phyloP scores from a whole-genome alignment of 768 basidiomycete species.

The Scleroderma citrinum region DNA sequence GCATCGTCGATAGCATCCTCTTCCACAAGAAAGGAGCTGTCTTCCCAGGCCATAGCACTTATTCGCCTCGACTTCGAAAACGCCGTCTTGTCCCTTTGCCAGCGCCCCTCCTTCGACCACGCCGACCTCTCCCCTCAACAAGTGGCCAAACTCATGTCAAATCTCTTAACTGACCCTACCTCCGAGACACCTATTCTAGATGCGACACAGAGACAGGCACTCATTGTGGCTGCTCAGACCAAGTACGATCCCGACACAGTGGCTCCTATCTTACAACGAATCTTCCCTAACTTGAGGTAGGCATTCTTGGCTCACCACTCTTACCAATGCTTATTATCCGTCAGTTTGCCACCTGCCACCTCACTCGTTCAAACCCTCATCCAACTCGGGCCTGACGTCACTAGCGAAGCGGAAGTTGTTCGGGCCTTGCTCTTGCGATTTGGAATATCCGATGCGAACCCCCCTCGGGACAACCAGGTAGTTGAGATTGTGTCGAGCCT shows the following conservation, averaged over 20 bases:
- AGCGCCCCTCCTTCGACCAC: slow-evolving; percentile 77
- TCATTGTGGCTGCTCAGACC: slow-evolving; percentile 67
- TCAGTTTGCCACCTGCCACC: slow-evolving; percentile 59
- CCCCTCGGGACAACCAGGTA: slow-evolving; percentile 65
- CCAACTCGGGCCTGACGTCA: slow-evolving; percentile 76
- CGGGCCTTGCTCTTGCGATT: slow-evolving; percentile 68
- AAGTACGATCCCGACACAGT: slow-evolving; percentile 79
- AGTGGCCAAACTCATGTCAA: slow-evolving; percentile 72
- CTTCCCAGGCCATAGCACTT: slow-evolving; percentile 53
- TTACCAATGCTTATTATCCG: slow-evolving; percentile 7
- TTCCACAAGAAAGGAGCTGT: slow-evolving; percentile 54
- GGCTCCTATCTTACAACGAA: slow-evolving; percentile 65
- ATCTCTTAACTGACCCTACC: slow-evolving; percentile 68
- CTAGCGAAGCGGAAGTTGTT: slow-evolving; percentile 64
- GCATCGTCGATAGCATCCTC: slow-evolving; percentile 68
- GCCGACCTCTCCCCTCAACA: slow-evolving; percentile 71
- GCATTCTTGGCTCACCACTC: slow-evolving; percentile 11
- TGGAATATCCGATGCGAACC: slow-evolving; percentile 64
- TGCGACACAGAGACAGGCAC: slow-evolving; percentile 63
- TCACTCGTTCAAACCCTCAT: slow-evolving; percentile 71
- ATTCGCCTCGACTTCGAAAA: slow-evolving; percentile 77
- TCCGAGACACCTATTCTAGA: slow-evolving; percentile 68
- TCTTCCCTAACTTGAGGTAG: slow-evolving; percentile 72
- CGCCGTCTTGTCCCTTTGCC: slow-evolving; percentile 67
- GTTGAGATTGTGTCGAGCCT: slow-evolving; percentile 66